Percentiles rank a stretch among this genome's conserved stretches.
Evolutionary conservation across 371 early-diverging fungal species (phyloP).

Genomic region (Spraguea lophii): DNA sequence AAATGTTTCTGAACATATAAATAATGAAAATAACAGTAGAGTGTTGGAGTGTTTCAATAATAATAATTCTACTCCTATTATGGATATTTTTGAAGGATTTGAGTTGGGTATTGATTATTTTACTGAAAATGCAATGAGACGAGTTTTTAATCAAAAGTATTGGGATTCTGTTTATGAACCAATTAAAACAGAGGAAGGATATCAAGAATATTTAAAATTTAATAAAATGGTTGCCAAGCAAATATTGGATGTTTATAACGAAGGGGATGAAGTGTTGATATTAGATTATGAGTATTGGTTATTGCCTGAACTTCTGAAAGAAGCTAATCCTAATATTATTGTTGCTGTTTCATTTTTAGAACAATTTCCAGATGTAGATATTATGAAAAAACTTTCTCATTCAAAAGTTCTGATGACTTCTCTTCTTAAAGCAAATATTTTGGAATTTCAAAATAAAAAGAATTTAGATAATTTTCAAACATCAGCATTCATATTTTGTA

Average conservation of each 20-base stretch:
- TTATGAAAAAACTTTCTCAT: constrained; percentile 24
- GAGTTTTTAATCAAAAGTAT: not conserved
- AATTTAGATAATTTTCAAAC: not conserved
- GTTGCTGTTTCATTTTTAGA: constrained; percentile 40
- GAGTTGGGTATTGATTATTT: not conserved
- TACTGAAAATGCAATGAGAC: not conserved
- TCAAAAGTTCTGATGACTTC: constrained; percentile 24
- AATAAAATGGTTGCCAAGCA: constrained; percentile 32
- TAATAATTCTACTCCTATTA: not conserved
- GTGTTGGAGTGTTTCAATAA: not conserved
- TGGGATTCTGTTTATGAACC: constrained; percentile 1
- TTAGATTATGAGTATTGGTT: constrained; percentile 44
- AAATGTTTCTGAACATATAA: not conserved
- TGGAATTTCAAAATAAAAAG: constrained; percentile 16
- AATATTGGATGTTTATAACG: constrained; percentile 22
- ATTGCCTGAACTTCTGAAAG: constrained; percentile 37
- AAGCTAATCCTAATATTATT: constrained; percentile 3
- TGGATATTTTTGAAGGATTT: not conserved
- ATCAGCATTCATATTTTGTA: not conserved
- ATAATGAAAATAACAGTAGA: not conserved
- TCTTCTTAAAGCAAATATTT: constrained; percentile 27
- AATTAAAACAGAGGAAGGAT: constrained; percentile 12
- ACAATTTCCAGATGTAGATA: constrained; percentile 32
- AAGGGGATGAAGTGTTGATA: constrained; percentile 44
- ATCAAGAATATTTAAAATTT: constrained; percentile 36